Evolutionary conservation across 202 grass and related monocot species (phyloP).

Genomic region (Eragrostis tef): DNA sequence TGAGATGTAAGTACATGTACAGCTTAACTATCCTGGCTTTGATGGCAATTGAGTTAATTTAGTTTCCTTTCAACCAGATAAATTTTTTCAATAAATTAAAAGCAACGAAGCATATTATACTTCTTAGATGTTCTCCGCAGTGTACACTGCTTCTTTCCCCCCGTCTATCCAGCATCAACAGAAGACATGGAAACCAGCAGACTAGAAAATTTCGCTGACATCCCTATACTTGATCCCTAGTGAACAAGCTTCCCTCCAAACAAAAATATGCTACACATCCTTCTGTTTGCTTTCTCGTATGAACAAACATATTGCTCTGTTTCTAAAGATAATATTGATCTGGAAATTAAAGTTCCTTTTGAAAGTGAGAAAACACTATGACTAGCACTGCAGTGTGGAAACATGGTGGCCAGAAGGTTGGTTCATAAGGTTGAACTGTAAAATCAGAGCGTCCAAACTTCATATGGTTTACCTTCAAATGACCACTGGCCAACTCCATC

Average conservation of each 20-base stretch:
- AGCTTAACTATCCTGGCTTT: not conserved
- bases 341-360: not conserved
- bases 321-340: not conserved
- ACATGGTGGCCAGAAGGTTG: not conserved
- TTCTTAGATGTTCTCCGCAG: not conserved
- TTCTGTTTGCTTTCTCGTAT: not conserved
- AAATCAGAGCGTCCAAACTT: conserved; percentile 26
- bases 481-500: conserved; percentile 99
- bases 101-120: not conserved
- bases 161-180: not conserved
- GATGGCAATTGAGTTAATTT: not conserved
- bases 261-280: not conserved
- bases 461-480: conserved; percentile 65
- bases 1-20: not conserved
- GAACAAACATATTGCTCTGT: not conserved
- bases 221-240: not conserved
- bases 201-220: not conserved
- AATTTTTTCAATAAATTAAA: conserved; percentile 1
- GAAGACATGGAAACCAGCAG: not conserved
- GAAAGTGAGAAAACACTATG: not conserved
- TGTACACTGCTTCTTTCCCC: not conserved
- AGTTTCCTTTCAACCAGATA: not conserved
- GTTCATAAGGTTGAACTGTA: conserved; percentile 13
- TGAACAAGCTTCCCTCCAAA: not conserved
- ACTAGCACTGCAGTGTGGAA: conserved; percentile 3